Base-by-base conservation (phyloP, 208 protist species). In the Zelonia costaricensis region DNA sequence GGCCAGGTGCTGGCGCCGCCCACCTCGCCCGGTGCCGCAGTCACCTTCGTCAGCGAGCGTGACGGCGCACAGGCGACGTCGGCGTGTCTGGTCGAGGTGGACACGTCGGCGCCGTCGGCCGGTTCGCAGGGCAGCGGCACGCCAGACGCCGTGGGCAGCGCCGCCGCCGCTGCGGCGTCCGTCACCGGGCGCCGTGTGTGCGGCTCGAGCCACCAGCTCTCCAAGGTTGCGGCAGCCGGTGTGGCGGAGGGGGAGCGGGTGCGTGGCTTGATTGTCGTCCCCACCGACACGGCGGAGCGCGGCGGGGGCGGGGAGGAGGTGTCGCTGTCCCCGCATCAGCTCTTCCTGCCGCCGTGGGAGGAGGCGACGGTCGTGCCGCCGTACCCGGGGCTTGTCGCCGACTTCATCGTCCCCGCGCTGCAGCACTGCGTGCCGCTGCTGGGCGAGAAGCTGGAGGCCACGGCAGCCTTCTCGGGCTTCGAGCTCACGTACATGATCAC, bases 401-500 rank as follows among this genome's bases (percentile, higher is more conserved):
- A 76, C 28, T 79, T 74, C 30, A 5, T 83, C 20, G 23, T 30
- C 8, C 77, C 77, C 2, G 33, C 68, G 28, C 5, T 83, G 0
- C 38, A 63, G 40, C 59, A 60, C 43, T 74, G 55, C 22, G 30
- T 76, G 13, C 46, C 47, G 36, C 52, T 63, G 13, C 20, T 72
- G 16, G 40, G 39, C 10, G 52, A 61, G 22, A 62, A 65, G 56
- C 48, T 72, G 13, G 43, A 62, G 36, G 30, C 35, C 18, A 54
- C 46, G 28, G 57, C 27, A 15, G 8, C 49, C 18, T 31, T 67
- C 33, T 65, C 40, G 5, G 33, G 33, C 4, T 48, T 66, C 60
- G 77, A 83, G 62, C 43, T 83, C 40, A 47, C 47, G 10, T 52
- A 53, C 22, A 52, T 86, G 27, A 66, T 67, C 22, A 67, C 27